Conservation (phyloP, 805 yeast genomes). For the Candida lessepsii region DNA sequence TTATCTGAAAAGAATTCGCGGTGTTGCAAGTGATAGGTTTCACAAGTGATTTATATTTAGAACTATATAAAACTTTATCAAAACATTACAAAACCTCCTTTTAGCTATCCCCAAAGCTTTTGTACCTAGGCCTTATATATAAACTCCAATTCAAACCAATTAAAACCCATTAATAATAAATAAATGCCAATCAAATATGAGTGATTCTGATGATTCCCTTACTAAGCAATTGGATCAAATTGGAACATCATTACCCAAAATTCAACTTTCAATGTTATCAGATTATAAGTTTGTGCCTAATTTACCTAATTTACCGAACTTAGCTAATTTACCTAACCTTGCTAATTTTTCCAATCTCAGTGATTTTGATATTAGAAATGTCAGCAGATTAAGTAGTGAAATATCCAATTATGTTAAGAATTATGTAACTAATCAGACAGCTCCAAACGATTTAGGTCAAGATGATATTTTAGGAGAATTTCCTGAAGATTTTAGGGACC, state of each 20-base stretch:
- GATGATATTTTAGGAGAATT: constrained; percentile 14
- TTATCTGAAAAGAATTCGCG: too few relatives aligned
- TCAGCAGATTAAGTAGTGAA: constrained; percentile 10
- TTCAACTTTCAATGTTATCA: constrained; percentile 3
- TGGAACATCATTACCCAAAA: constrained; percentile 28
- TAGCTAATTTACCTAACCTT: constrained; percentile 10
- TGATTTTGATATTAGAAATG: constrained; percentile 9
- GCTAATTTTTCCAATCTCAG: constrained; percentile 9
- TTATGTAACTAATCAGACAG: constrained; percentile 19
- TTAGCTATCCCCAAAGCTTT: too few relatives aligned
- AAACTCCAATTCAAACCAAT: too few relatives aligned
- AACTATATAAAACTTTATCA: too few relatives aligned
- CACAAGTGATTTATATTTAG: too few relatives aligned
- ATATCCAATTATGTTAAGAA: constrained; percentile 9
- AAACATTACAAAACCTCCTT: too few relatives aligned
- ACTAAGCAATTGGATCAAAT: constrained; percentile 51
- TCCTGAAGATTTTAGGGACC: too few relatives aligned
- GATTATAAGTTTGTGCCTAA: constrained; percentile 5
- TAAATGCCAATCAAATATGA: too few relatives aligned
- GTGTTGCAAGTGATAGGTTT: too few relatives aligned
- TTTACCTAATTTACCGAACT: constrained; percentile 3
- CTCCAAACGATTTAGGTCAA: not conserved
- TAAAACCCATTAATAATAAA: too few relatives aligned
- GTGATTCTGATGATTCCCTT: constrained; percentile 34
- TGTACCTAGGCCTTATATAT: too few relatives aligned